These are phyloP conservation scores for Geranium incanum DNA, from an alignment of 441 rosid genomes.

Conservation along the genomic window DNA sequence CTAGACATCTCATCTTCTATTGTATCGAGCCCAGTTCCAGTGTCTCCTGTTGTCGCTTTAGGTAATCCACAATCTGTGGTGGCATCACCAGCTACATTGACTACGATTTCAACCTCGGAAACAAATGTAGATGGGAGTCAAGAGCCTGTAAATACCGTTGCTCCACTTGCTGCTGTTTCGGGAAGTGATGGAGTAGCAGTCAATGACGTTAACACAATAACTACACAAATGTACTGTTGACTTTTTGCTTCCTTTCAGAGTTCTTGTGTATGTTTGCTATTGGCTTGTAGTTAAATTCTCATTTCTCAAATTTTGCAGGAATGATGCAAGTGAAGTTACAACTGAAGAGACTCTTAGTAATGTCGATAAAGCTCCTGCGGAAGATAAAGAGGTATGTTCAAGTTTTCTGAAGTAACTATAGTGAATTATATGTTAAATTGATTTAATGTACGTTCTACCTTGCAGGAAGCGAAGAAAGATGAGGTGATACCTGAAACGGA, in stretches of 20 bases:
- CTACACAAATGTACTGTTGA: constrained; percentile 38
- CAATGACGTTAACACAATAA: constrained; percentile 23
- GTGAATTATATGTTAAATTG: constrained; percentile 11
- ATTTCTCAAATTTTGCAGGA: constrained; percentile 34
- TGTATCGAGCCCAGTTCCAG: constrained; percentile 37
- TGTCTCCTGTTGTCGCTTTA: constrained; percentile 28
- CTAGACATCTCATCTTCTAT: constrained; percentile 34
- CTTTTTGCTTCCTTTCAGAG: constrained; percentile 25
- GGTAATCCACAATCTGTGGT: constrained; percentile 26
- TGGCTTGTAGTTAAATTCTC: constrained; percentile 21
- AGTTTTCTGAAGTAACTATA: constrained; percentile 11
- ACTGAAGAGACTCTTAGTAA: constrained; percentile 32
- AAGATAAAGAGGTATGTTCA: constrained; percentile 40
- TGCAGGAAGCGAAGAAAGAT: constrained; percentile 47
- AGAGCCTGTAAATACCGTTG: constrained; percentile 21
- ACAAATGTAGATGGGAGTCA: constrained; percentile 30
- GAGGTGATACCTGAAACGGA: constrained; percentile 36
- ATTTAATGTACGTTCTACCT: constrained; percentile 27
- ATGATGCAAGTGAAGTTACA: constrained; percentile 29
- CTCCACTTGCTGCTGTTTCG: constrained; percentile 24
- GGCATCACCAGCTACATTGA: constrained; percentile 28
- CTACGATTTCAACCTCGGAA: constrained; percentile 29
- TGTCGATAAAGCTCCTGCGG: constrained; percentile 33
- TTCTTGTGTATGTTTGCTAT: constrained; percentile 13
- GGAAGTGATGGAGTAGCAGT: constrained; percentile 36